Evolutionary conservation across 2,329 filamentous ascomycete species (phyloP).

Genomic region (Calonectria crousiana): DNA sequence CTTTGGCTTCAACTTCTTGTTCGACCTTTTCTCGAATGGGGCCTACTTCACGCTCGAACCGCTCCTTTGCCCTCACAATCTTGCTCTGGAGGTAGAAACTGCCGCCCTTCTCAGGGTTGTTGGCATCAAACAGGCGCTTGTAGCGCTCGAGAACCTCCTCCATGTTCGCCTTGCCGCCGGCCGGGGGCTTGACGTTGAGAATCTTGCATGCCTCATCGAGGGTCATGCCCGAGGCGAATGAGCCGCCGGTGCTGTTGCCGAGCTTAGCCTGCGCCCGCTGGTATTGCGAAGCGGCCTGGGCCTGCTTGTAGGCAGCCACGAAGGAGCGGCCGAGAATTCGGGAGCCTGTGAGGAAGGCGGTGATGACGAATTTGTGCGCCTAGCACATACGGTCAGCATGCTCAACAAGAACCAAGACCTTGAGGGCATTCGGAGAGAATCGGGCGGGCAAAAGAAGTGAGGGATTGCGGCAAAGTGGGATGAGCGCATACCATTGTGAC

Average conservation of each 20-base stretch:
- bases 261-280: constrained; percentile 77
- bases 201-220: constrained; percentile 98
- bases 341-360: constrained; percentile 89
- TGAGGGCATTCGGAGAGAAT: constrained; percentile 24
- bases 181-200: constrained; percentile 90
- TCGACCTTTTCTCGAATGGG: constrained; percentile 78
- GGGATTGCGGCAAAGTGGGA: constrained; percentile 2
- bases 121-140: constrained; percentile 93
- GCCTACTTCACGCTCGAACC: constrained; percentile 88
- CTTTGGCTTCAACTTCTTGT: constrained; percentile 81
- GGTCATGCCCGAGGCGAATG: constrained; percentile 79
- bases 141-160: constrained; percentile 87
- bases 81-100: constrained; percentile 99
- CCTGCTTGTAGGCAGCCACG: constrained; percentile 94
- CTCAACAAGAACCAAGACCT: constrained; percentile 22
- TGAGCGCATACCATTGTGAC: constrained; percentile 47
- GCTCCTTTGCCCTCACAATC: constrained; percentile 88
- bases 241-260: constrained; percentile 66
- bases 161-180: constrained; percentile 78
- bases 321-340: constrained; percentile 95
- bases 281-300: constrained; percentile 87
- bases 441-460: constrained; percentile 16
- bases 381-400: constrained; percentile 52
- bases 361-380: constrained; percentile 92
- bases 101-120: constrained; percentile 94